Conservation (phyloP, 2,329 filamentous ascomycete species). For the Celoporthe dispersa region DNA sequence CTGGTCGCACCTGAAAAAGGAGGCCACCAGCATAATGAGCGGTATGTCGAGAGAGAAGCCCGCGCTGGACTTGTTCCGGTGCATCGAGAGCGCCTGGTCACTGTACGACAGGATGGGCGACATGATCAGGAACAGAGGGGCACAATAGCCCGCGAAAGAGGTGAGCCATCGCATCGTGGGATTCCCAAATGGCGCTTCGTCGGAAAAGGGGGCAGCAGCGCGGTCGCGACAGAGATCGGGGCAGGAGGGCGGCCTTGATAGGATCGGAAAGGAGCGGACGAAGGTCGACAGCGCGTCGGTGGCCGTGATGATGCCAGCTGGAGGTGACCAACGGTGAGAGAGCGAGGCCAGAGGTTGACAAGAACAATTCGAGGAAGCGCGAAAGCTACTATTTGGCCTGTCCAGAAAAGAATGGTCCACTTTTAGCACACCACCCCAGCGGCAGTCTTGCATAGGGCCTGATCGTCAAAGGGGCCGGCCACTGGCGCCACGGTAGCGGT, state of each 20-base stretch:
- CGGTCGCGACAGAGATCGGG: neutral
- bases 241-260: neutral
- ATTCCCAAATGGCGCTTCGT: neutral
- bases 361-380: neutral
- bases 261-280: neutral
- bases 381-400: conserved; percentile 3
- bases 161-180: conserved; percentile 49
- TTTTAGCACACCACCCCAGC: conserved; percentile 8
- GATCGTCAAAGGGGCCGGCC: neutral
- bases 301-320: neutral
- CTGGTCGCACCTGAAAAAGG: conserved; percentile 60
- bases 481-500: neutral
- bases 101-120: conserved; percentile 69
- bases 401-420: conserved; percentile 2
- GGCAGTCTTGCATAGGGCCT: neutral
- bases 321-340: neutral
- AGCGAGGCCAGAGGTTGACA: neutral
- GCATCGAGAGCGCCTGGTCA: conserved; percentile 69
- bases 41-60: conserved; percentile 75
- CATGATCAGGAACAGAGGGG: conserved; percentile 66
- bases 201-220: neutral
- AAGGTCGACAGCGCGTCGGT: neutral
- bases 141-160: conserved; percentile 58
- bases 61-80: conserved; percentile 65
- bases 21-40: conserved; percentile 73